Conservation (phyloP, 169 alveolate species). For the Eimeria sp. region DNA sequence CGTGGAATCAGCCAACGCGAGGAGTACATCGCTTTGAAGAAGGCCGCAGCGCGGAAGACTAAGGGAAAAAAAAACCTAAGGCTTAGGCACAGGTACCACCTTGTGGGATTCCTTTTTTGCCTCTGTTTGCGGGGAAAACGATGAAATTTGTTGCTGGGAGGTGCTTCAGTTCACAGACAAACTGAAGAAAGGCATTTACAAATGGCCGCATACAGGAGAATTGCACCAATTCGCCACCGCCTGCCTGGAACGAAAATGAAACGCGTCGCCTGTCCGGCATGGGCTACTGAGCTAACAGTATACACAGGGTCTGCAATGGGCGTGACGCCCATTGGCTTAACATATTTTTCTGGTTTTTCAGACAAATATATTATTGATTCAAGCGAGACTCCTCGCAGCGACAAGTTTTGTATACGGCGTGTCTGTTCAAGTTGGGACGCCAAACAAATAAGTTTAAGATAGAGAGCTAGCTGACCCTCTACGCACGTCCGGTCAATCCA, state of each 20-base stretch:
- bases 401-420: background rate
- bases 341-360: background rate
- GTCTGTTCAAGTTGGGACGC: background rate
- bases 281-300: background rate
- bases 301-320: background rate
- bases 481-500: background rate
- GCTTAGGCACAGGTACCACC: background rate
- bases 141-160: background rate
- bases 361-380: background rate
- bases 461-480: background rate
- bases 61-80: slow-evolving; percentile 25
- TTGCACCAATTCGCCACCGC: background rate
- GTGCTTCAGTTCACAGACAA: background rate
- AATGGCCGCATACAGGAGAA: background rate
- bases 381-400: background rate
- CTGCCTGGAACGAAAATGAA: background rate
- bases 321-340: background rate
- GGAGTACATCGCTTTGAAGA: slow-evolving; percentile 76
- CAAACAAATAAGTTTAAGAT: background rate
- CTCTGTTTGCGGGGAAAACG: background rate
- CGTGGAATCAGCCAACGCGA: slow-evolving; percentile 78
- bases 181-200: background rate
- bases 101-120: background rate
- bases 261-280: background rate
- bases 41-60: slow-evolving; percentile 66